Base-by-base conservation (phyloP, 1,139 yeast species). In the Saccharomyces hybrid region DNA sequence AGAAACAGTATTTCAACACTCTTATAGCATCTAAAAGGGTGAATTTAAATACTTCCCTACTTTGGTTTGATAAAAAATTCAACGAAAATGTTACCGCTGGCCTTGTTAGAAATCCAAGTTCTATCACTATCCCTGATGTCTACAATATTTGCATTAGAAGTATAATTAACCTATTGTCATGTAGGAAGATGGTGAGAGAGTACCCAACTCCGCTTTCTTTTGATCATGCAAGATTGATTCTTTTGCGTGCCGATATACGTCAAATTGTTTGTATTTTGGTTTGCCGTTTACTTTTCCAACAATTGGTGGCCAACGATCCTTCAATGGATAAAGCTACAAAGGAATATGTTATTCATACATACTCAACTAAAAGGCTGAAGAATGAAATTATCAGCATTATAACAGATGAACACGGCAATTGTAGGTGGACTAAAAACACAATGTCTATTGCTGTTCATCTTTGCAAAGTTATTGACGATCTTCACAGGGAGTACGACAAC, bases 381-480 rank as follows among this genome's bases (percentile, higher is more conserved):
- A 75, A 69, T 44, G 95, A 88, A 63, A 80, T 89, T 47, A 73
- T 87, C 58, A 87, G 93, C 29, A 87, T 89, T 54, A 89, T 88
- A 25, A 82, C 90, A 51, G 96, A 88, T 72, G 88, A 86, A 57
- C 86, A 84, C 65, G 96, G 96, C 2, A 88, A 86, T 67, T 82
- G 88, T 58, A 87, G 89, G 73, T 89, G 97, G 96, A 88, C 96
- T 1, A 82, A 88, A 66, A 88, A 89, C 68, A 81, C 88, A 41
- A 79, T 83, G 58, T 77, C 86, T 29, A 80, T 89, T 58, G 81
- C 93, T 5, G 77, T 89, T 56, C 95, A 88, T 66, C 71, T 88
- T 52, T 82, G 85, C 52, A 81, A 81, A 57, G 69, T 65, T 13
- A 68, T 70, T 46, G 60, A 60, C 38, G 75, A 60, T 64, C 68